Evolutionary conservation across 257 asterid species (phyloP), one percentile per base, ranked within the genome.

Genomic region (Nyctanthes arbortristis): DNA sequence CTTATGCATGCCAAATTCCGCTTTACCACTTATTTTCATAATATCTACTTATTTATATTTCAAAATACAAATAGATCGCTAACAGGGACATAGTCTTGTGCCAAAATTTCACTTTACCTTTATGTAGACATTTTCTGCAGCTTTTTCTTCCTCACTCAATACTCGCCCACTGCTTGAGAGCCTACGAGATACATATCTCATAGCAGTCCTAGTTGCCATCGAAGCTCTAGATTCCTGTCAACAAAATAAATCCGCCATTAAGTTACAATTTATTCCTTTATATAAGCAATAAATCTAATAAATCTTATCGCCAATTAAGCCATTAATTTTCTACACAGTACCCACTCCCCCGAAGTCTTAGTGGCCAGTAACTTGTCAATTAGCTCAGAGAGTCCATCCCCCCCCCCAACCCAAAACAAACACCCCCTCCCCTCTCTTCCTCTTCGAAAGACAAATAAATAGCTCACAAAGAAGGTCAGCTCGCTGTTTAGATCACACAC

Each of bases 41-140:
- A n/a, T n/a, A n/a, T n/a, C n/a, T n/a, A n/a, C n/a, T n/a, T n/a
- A n/a, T n/a, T n/a, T n/a, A n/a, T n/a, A n/a, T n/a, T n/a, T n/a
- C n/a, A n/a, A n/a, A n/a, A n/a, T n/a, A n/a, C n/a, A n/a, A n/a
- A n/a, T n/a, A n/a, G n/a, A n/a, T n/a, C n/a, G n/a, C n/a, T n/a
- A n/a, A n/a, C n/a, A n/a, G n/a, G n/a, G n/a, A n/a, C n/a, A n/a
- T 10, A 24, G 57, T 31, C 35, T n/a, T 25, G 28, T 34, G 62
- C 35, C 49, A 61, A 37, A 52, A 59, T 14, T 58, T 32, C 24
- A 32, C 34, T 76, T 57, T 52, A 93, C 97, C 97, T 91, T 91
- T 68, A 93, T 91, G 80, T 84, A 93, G 76, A 93, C 70, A 76
- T 91, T 93, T 85, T 93, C 99, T 56, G 99, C 99, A 82, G 99